Base-by-base conservation (phyloP, 192 early-diverging fungal genomes). In the Diversispora epigaea region DNA sequence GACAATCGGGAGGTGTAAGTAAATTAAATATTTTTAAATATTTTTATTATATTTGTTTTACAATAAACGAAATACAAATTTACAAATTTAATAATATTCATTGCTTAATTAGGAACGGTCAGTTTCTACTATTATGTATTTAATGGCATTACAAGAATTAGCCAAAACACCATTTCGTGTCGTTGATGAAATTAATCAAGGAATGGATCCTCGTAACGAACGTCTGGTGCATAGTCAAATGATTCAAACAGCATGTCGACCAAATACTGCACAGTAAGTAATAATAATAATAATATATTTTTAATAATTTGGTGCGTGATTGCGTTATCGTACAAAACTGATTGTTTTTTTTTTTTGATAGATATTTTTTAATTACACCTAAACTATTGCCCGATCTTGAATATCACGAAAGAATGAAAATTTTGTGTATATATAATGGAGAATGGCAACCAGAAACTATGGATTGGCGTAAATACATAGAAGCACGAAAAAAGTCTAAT, bases 171-270 rank as follows among this genome's bases (percentile, higher is more conserved):
- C 98, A 17, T 99, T 99, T 90, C 91, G 98, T 64, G 94, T 98
- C 0, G 98, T 99, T 12, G 98, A 99, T 84, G 98, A 99, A 82
- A 99, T 99, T 73, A 99, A 99, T 79, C 98, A 99, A 79, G 98
- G 98, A 62, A 98, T 99, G 98, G 98, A 99, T 81, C 92, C 94
- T 43, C 86, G 91, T 45, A 99, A 98, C 80, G 98, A 99, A 79
- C 87, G 98, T 22, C 83, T 96, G 82, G 91, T 98, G n/a, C 98
- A 99, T 83, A 77, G 85, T 17, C 93, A 94, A 74, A 88, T 99
- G 55, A 95, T 99, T 43, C 77, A 91, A 21, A 90, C 87, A 10
- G 95, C 95, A 0, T 96, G 93, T 77, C 77, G 81, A 57, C 74
- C 71, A 0, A 87, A 85, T 25, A 91, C 89, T 2, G 86, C 92